These are phyloP conservation scores for Xylariaceae sp. DNA, from an alignment of 2,329 filamentous ascomycete genomes.

Conservation along the genomic window DNA sequence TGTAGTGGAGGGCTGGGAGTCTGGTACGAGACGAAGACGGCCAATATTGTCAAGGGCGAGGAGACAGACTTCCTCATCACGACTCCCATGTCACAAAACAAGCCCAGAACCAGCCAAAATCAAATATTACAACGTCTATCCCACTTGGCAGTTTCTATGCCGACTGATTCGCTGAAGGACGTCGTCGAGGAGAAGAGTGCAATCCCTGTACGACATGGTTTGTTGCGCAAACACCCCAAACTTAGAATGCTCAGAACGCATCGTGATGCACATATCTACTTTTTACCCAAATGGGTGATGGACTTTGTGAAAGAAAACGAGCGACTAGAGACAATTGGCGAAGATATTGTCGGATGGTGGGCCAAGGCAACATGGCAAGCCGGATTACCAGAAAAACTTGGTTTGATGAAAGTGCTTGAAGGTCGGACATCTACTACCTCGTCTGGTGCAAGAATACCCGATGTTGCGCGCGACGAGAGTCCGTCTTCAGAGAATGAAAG, in stretches of 20 bases:
- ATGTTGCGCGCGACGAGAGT: constrained; percentile 20
- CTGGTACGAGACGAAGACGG: constrained; percentile 81
- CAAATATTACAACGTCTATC: constrained; percentile 66
- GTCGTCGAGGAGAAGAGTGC: constrained; percentile 70
- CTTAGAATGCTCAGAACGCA: constrained; percentile 79
- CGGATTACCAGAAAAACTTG: constrained; percentile 73
- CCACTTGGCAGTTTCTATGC: constrained; percentile 80
- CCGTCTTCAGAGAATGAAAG: constrained; percentile 13
- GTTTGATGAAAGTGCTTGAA: constrained; percentile 63
- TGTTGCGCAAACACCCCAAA: constrained; percentile 70
- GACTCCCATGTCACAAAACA: constrained; percentile 57
- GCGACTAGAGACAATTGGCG: constrained; percentile 79
- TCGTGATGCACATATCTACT: constrained; percentile 89
- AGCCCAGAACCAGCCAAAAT: constrained; percentile 56
- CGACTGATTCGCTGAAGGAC: constrained; percentile 85
- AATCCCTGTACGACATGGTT: constrained; percentile 69
- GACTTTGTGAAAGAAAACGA: constrained; percentile 78
- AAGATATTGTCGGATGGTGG: constrained; percentile 94
- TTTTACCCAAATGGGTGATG: constrained; percentile 88
- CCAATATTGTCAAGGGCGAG: constrained; percentile 77
- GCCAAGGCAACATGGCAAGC: constrained; percentile 90
- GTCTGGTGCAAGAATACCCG: constrained; percentile 18
- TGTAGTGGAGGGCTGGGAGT: constrained; percentile 79
- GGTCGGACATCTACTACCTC: constrained; percentile 38
- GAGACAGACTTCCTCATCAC: constrained; percentile 91